phyloP scores from a whole-genome alignment of 257 asterid species.

The Ehretia macrophylla region DNA sequence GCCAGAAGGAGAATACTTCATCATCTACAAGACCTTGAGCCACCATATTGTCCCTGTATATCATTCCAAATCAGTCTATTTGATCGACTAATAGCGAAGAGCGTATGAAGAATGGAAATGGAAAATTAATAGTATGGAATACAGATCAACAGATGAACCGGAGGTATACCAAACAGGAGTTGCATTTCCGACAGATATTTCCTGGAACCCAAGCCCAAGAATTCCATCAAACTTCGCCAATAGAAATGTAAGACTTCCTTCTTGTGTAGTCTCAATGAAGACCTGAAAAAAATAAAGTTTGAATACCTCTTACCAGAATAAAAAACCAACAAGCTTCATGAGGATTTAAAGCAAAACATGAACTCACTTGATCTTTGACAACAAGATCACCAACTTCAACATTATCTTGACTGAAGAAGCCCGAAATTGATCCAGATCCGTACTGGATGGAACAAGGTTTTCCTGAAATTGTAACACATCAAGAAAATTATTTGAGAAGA shows the following conservation, averaged over 20 bases:
- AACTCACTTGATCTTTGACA: conserved; percentile 79
- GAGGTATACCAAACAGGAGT: conserved; percentile 75
- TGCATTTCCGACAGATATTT: conserved; percentile 70
- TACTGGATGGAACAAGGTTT: conserved; percentile 62
- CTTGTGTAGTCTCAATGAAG: conserved; percentile 77
- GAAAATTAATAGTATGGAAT: neutral
- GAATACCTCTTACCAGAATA: neutral
- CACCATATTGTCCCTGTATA: conserved; percentile 73
- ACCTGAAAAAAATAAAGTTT: conserved; percentile 36
- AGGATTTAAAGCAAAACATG: neutral
- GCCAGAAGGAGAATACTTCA: conserved; percentile 78
- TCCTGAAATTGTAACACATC: conserved; percentile 40
- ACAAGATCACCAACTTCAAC: conserved; percentile 83
- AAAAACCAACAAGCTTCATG: neutral
- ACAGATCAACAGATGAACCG: too few species aligned
- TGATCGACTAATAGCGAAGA: too few species aligned
- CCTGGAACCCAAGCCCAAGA: conserved; percentile 94
- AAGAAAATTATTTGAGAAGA: neutral
- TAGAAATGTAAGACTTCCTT: conserved; percentile 75
- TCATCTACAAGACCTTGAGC: conserved; percentile 75
- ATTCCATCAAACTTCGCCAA: conserved; percentile 86
- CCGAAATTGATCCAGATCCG: conserved; percentile 88
- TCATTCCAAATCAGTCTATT: too few species aligned
- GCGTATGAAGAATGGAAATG: neutral
- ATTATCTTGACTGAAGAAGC: conserved; percentile 81